Evolutionary conservation across 805 yeast genomes (phyloP).

Genomic region (Candida yuanshanica): DNA sequence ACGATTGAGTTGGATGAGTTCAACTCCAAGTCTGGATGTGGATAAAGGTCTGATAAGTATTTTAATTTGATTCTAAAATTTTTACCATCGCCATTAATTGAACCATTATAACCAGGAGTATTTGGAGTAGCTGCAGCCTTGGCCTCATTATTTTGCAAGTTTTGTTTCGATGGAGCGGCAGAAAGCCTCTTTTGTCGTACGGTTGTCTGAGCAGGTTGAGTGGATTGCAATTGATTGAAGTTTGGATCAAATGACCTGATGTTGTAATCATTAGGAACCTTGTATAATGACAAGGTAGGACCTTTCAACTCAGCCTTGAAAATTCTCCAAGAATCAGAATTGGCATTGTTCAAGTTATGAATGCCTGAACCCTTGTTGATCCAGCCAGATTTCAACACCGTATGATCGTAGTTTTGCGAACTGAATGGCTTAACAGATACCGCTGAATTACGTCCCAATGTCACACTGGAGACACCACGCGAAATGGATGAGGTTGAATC

Average conservation of each 20-base stretch:
- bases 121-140: slow-evolving; percentile 12
- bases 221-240: slow-evolving; percentile 5
- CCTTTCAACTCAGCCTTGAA: slow-evolving; percentile 68
- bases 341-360: slow-evolving; percentile 16
- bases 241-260: slow-evolving; percentile 35
- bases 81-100: not conserved
- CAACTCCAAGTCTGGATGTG: slow-evolving; percentile 56
- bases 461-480: not conserved
- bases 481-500: slow-evolving; percentile 11
- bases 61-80: slow-evolving; percentile 17
- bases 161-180: slow-evolving; percentile 17
- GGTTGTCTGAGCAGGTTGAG: not conserved
- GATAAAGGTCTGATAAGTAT: slow-evolving; percentile 39
- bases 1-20: slow-evolving; percentile 43
- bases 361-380: slow-evolving; percentile 41
- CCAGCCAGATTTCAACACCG: slow-evolving; percentile 52
- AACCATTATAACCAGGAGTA: slow-evolving; percentile 1
- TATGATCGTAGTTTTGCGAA: slow-evolving; percentile 31
- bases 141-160: slow-evolving; percentile 9
- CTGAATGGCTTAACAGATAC: slow-evolving; percentile 17
- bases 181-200: slow-evolving; percentile 25
- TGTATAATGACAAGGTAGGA: slow-evolving; percentile 55
- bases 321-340: slow-evolving; percentile 33
- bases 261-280: slow-evolving; percentile 44
- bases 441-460: not conserved